Evolutionary conservation across 2,329 filamentous ascomycete genomes (phyloP), one percentile per base, ranked within the genome.

Genomic region (Lasiodiplodia citricola): DNA sequence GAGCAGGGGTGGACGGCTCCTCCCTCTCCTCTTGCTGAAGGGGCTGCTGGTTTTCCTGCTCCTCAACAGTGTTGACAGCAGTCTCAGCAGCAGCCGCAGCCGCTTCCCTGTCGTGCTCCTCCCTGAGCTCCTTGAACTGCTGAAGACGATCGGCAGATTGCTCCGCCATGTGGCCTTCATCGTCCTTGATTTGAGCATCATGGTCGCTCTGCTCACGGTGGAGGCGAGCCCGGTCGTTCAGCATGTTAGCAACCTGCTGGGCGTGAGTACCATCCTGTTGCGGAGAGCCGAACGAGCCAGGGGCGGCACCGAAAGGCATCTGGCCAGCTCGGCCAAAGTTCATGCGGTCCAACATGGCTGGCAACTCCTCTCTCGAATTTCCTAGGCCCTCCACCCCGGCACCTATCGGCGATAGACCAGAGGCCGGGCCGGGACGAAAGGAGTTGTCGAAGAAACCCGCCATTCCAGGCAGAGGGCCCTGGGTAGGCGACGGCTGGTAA

Each of bases 81-180:
- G 10, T 4, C 5, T 18, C 62, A 72, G 54, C 47, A 73, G 58
- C 23, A 16, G 35, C 35, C 23, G 63, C 51, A 5, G 55, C 62
- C 64, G 35, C 47, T 13, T 56, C 38, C 44, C 50, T 52, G 11
- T 62, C 72, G 21, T 75, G 74, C 44, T 84, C 82, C 3, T 63
- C 57, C 73, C 92, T 88, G 62, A 96, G 82, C 37, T 91, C 88
- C 74, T 96, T 89, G 77, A 97, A 97, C 76, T 97, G 91, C 72
- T 92, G 88, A 23, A 97, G 85, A 56, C 94, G 90, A 57, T 93
- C 92, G 70, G 86, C 85, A 63, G 84, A 84, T 37, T 81, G 82
- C 73, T 87, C 70, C 10, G 73, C 68, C 13, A 68, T 70, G 18
- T 75, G 81, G 71, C 85, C 66, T 66, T 86, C 84, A 69, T 83